Conservation (phyloP, 2,329 filamentous ascomycete species). For the Diaporthe citriasiana region DNA sequence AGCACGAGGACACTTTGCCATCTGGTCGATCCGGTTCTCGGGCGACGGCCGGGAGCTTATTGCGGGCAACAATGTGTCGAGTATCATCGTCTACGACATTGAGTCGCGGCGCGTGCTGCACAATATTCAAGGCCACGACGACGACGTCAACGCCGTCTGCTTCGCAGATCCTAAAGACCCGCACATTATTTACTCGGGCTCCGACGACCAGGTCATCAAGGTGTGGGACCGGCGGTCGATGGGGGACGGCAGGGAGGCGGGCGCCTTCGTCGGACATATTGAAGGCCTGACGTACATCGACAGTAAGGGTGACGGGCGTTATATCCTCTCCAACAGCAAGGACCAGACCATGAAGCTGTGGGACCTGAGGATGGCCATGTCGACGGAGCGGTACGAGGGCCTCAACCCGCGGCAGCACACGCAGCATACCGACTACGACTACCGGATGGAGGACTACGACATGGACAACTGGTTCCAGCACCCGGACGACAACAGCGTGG, state of each 20-base stretch:
- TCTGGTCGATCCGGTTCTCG: conserved; percentile 94
- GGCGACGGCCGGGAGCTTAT: conserved; percentile 93
- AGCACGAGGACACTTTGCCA: conserved; percentile 65
- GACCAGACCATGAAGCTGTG: conserved; percentile 98
- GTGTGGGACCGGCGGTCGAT: conserved; percentile 97
- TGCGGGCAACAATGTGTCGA: conserved; percentile 84
- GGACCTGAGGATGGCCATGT: conserved; percentile 93
- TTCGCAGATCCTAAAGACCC: conserved; percentile 91
- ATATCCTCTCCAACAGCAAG: conserved; percentile 94
- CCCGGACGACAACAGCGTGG: conserved; percentile 88
- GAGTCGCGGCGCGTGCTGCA: conserved; percentile 83
- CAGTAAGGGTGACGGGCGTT: conserved; percentile 79
- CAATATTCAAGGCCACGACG: conserved; percentile 80
- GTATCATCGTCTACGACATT: conserved; percentile 92
- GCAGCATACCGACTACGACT: conserved; percentile 76
- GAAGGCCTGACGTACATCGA: conserved; percentile 79
- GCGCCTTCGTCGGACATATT: conserved; percentile 76
- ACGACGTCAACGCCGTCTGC: conserved; percentile 97
- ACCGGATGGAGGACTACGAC: conserved; percentile 77
- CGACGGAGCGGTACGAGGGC: conserved; percentile 72
- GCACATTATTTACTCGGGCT: conserved; percentile 95
- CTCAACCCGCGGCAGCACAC: conserved; percentile 70
- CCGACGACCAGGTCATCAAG: conserved; percentile 93
- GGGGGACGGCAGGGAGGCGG: conserved; percentile 81
- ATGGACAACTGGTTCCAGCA: conserved; percentile 78